Base-by-base conservation (phyloP, 2,329 filamentous ascomycete species). In the Pyricularia sp. region DNA sequence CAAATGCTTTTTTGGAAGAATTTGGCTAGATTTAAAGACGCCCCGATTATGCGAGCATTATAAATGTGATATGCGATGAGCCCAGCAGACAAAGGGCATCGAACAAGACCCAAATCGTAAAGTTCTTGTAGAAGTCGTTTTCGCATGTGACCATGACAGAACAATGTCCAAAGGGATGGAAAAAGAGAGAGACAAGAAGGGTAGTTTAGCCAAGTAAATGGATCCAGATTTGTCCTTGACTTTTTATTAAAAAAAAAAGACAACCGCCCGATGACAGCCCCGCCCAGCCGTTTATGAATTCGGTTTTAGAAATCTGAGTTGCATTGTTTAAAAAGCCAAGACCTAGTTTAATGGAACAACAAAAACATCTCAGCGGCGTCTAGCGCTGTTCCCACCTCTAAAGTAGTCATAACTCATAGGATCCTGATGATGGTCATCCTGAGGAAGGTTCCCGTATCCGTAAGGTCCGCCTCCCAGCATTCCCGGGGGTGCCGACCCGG, bases 391-490 rank as follows among this genome's bases (percentile, higher is more conserved):
- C 28, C 75, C 78, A 4, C 80, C 79, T 31, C 86, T 81, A 76
- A 87, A 88, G 72, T 88, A 88, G 74, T 88, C 85, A 72, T 87
- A 88, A 70, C 82, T 80, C 72, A 80, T 76, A 10, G 84, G 83
- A 61, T 85, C 83, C 25, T 30, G 28, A 30, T 75, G 75, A 20
- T 79, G 77, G 69, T 88, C 86, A 59, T 78, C 76, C 74, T 89
- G 86, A 0, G 86, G 83, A 68, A 90, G 75, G 30, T 83, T 83
- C 17, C 85, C 87, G 74, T 90, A 90, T 0, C 87, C 87, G 67
- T 81, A 79, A 0, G 86, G 85, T 2, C 86, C 86, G 68, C 86
- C 85, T 11, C 23, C 86, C 86, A 23, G 88, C 82, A 81, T 36
- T 4, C 2, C 65, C 5, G 65, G 33, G 6, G 65, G 36, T 23